These are phyloP conservation scores for Wilhelminamyces savonicus DNA, from an alignment of 805 yeast genomes.

Conservation along the genomic window DNA sequence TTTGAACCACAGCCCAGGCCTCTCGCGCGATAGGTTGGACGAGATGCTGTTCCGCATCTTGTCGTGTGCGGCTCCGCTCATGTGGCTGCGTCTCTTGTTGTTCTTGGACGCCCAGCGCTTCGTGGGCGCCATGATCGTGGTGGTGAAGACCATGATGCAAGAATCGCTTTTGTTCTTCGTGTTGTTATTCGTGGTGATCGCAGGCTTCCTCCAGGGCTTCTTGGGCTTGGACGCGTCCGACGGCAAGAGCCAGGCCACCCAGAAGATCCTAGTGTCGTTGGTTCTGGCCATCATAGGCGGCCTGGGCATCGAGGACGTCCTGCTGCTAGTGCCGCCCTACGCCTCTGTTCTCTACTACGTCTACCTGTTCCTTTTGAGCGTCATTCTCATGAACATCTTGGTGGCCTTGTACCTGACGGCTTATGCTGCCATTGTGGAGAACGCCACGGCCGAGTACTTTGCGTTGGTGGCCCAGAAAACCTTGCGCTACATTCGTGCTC, in stretches of 20 bases:
- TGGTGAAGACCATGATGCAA: conserved; percentile 77
- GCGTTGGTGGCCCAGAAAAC: conserved; percentile 83
- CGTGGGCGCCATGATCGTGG: conserved; percentile 86
- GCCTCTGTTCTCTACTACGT: conserved; percentile 73
- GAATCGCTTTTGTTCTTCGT: conserved; percentile 82
- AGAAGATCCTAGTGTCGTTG: conserved; percentile 55
- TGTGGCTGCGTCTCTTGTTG: conserved; percentile 76
- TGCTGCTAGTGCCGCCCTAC: conserved; percentile 75
- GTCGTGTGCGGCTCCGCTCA: conserved; percentile 77
- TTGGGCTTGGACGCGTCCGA: conserved; percentile 84
- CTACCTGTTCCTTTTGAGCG: conserved; percentile 69
- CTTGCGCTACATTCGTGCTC: conserved; percentile 77
- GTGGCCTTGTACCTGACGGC: conserved; percentile 84
- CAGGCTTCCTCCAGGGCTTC: conserved; percentile 84
- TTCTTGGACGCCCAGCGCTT: conserved; percentile 74
- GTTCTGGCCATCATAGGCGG: conserved; percentile 69
- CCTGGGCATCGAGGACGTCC: conserved; percentile 65
- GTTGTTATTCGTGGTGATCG: conserved; percentile 57
- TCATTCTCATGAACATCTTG: conserved; percentile 73
- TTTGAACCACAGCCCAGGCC: conserved; percentile 14
- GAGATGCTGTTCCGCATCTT: conserved; percentile 61
- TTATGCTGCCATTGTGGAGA: conserved; percentile 71
- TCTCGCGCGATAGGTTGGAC: conserved; percentile 34
- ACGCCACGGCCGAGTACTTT: conserved; percentile 79
- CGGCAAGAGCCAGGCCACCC: conserved; percentile 73